Evolutionary conservation across 2,329 filamentous ascomycete genomes (phyloP).

Genomic region (Alternaria tenuissima): DNA sequence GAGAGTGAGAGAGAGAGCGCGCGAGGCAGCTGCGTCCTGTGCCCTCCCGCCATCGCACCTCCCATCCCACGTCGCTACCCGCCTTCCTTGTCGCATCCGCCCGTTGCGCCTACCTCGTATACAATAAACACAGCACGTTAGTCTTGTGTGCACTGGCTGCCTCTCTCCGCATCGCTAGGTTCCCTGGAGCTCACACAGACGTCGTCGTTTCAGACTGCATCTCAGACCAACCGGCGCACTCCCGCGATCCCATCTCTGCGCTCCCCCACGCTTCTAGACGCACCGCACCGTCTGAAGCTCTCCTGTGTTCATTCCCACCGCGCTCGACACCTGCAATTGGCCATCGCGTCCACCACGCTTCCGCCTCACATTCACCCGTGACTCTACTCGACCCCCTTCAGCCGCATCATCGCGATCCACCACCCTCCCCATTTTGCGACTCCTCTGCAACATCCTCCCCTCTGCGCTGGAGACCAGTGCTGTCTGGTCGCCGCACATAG

Average conservation of each 20-base stretch:
- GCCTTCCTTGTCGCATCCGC: slow-evolving; percentile 17
- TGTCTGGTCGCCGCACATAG: slow-evolving; percentile 42
- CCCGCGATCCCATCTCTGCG: slow-evolving; percentile 23
- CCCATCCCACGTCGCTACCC: slow-evolving; percentile 5
- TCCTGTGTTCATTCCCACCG: slow-evolving; percentile 16
- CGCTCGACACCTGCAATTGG: slow-evolving; percentile 25
- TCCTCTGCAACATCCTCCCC: slow-evolving; percentile 27
- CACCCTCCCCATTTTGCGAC: slow-evolving; percentile 31
- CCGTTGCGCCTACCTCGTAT: slow-evolving; percentile 16
- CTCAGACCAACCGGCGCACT: slow-evolving; percentile 33
- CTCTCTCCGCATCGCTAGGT: slow-evolving; percentile 16
- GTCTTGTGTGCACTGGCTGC: slow-evolving; percentile 13
- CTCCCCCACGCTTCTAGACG: slow-evolving; percentile 29
- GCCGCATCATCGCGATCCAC: slow-evolving; percentile 17
- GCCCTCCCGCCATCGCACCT: slow-evolving; percentile 17
- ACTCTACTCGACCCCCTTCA: slow-evolving; percentile 13
- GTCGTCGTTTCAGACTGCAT: slow-evolving; percentile 47
- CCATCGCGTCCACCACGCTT: slow-evolving; percentile 15
- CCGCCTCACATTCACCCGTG: slow-evolving; percentile 5
- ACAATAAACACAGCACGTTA: slow-evolving; percentile 11
- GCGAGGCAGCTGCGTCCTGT: slow-evolving; percentile 15
- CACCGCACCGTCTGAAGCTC: slow-evolving; percentile 18
- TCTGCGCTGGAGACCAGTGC: slow-evolving; percentile 44
- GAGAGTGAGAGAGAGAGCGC: background rate
- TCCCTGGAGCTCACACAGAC: slow-evolving; percentile 22